These are phyloP conservation scores for Leccinum variabile DNA, from an alignment of 1,284 basidiomycete genomes.

Conservation along the genomic window DNA sequence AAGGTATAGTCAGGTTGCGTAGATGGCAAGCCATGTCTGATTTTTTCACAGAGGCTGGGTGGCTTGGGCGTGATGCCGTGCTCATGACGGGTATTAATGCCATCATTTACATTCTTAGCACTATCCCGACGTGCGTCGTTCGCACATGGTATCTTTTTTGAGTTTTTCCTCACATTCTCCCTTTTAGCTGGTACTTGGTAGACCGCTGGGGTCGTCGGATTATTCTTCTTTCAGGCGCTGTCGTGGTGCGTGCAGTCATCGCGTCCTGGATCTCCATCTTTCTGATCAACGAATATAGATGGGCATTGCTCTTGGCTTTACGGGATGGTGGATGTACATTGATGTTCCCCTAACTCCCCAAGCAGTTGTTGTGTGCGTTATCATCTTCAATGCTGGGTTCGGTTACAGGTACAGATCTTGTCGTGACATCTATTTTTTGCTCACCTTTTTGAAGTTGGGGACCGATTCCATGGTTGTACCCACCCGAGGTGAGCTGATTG, in stretches of 20 bases:
- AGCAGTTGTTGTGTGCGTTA: conserved; percentile 89
- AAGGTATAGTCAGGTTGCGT: conserved; percentile 50
- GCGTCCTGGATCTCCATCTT: conserved; percentile 3
- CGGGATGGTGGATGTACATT: conserved; percentile 92
- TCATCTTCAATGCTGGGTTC: conserved; percentile 93
- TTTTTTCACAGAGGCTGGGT: conserved; percentile 78
- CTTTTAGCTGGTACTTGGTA: conserved; percentile 87
- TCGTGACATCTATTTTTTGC: background rate
- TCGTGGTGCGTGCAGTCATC: conserved; percentile 56
- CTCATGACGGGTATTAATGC: conserved; percentile 97
- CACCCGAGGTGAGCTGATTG: conserved; percentile 61
- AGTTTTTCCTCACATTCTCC: conserved; percentile 6
- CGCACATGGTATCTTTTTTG: background rate
- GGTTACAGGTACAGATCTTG: conserved; percentile 64
- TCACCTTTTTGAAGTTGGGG: conserved; percentile 51
- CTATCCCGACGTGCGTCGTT: conserved; percentile 71
- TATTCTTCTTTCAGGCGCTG: conserved; percentile 91
- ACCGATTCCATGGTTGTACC: conserved; percentile 86
- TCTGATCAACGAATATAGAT: conserved; percentile 49
- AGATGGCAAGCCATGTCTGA: conserved; percentile 1
- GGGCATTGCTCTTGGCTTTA: conserved; percentile 73
- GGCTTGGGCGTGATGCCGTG: conserved; percentile 95
- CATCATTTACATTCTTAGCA: conserved; percentile 82
- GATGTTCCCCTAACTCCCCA: conserved; percentile 84
- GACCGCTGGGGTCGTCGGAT: conserved; percentile 89